Conservation (phyloP, 768 basidiomycete species). For the Podaxis sp. region DNA sequence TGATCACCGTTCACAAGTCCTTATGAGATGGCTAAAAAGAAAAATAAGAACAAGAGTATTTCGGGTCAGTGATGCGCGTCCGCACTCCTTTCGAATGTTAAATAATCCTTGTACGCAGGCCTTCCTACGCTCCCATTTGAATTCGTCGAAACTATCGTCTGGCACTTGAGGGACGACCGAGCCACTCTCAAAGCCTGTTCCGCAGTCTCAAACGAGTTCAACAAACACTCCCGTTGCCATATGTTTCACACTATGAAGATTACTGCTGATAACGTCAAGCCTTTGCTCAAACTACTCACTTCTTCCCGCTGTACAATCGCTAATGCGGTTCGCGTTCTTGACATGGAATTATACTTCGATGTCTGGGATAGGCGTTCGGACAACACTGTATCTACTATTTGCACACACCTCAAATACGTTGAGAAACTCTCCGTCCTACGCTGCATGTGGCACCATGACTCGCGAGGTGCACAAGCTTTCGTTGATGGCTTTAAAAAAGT, state of each 20-base stretch:
- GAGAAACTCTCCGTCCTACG: not conserved
- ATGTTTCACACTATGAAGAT: not conserved
- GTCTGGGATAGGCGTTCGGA: not conserved
- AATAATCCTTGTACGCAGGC: not conserved
- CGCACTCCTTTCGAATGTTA: not conserved
- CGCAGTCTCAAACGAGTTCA: not conserved
- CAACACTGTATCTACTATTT: not conserved
- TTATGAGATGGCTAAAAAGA: not conserved
- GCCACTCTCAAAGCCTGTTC: not conserved
- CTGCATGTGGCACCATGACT: not conserved
- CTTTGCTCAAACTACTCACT: not conserved
- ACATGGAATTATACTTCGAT: not conserved
- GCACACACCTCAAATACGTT: not conserved
- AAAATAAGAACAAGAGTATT: not conserved
- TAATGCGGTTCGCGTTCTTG: not conserved
- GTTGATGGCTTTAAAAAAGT: not conserved
- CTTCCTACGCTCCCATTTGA: not conserved
- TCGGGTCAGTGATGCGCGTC: not conserved
- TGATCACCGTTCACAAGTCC: not conserved
- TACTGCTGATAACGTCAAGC: not conserved
- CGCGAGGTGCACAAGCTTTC: not conserved
- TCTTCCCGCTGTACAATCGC: not conserved
- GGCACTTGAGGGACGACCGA: not conserved
- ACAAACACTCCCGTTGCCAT: not conserved
- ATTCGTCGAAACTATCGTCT: not conserved